Conservation (phyloP, 2,329 filamentous ascomycete genomes). For the Colletotrichum somersetense region DNA sequence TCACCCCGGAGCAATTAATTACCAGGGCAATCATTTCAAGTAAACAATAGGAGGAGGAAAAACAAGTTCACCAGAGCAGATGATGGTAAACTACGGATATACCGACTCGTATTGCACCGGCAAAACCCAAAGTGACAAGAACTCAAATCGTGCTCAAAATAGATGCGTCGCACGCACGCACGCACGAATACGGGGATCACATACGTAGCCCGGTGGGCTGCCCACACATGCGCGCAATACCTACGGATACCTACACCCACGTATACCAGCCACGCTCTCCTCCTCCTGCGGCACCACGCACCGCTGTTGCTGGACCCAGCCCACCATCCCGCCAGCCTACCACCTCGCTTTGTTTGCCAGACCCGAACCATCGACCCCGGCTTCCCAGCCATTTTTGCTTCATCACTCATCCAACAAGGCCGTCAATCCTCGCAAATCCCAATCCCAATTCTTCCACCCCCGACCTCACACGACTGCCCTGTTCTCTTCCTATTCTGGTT, state of each 20-base stretch:
- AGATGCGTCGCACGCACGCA: not conserved
- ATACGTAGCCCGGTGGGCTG: slow-evolving; percentile 36
- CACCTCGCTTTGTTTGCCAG: slow-evolving; percentile 40
- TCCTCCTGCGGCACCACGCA: slow-evolving; percentile 34
- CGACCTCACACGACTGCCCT: slow-evolving; percentile 37
- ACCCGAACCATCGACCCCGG: slow-evolving; percentile 39
- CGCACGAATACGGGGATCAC: not conserved
- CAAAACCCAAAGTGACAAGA: no score
- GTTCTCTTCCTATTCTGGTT: slow-evolving; percentile 30
- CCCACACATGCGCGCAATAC: slow-evolving; percentile 31
- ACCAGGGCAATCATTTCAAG: not conserved
- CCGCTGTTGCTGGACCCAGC: slow-evolving; percentile 37
- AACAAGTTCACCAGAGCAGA: not conserved
- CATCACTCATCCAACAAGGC: slow-evolving; percentile 36
- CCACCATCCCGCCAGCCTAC: slow-evolving; percentile 30
- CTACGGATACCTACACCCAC: no score
- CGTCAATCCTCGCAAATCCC: slow-evolving; percentile 33
- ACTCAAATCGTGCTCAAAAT: slow-evolving; percentile 6
- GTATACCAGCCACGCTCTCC: slow-evolving; percentile 33
- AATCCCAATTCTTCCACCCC: slow-evolving; percentile 27
- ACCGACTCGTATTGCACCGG: not conserved
- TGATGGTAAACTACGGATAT: not conserved
- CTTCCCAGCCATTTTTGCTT: slow-evolving; percentile 42
- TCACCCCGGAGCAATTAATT: not conserved
- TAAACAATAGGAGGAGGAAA: not conserved